Conservation (phyloP, 192 early-diverging fungal genomes). For the Backusella circina region DNA sequence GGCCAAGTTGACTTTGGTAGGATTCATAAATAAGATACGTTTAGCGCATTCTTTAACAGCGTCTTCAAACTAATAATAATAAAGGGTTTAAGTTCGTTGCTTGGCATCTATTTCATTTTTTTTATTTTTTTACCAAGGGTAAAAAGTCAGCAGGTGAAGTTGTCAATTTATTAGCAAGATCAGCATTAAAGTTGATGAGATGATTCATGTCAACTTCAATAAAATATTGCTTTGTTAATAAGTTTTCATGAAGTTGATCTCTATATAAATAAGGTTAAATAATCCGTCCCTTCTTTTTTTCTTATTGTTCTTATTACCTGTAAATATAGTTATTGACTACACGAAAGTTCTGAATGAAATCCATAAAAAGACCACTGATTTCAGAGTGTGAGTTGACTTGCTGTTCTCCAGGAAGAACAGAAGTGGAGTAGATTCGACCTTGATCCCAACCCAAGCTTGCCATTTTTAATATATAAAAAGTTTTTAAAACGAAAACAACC, state of each 20-base stretch:
- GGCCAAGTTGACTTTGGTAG: constrained; percentile 38
- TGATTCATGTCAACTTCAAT: constrained; percentile 89
- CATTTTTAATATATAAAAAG: constrained; percentile 24
- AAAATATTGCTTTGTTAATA: constrained; percentile 68
- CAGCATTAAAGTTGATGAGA: constrained; percentile 79
- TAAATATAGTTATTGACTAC: constrained; percentile 84
- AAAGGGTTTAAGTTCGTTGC: not conserved
- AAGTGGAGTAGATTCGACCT: constrained; percentile 70
- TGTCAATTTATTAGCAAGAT: constrained; percentile 75
- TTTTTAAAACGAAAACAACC: too few relatives aligned
- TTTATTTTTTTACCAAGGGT: constrained; percentile 60
- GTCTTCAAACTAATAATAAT: constrained; percentile 71
- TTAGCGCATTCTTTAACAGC: constrained; percentile 77
- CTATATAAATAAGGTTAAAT: constrained; percentile 33
- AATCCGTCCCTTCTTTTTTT: not conserved
- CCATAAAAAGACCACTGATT: constrained; percentile 65
- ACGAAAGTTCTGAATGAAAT: constrained; percentile 86
- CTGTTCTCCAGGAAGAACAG: constrained; percentile 59
- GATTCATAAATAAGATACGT: constrained; percentile 59
- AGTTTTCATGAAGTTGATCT: constrained; percentile 89
- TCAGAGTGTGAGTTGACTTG: constrained; percentile 52
- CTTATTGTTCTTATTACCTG: constrained; percentile 46
- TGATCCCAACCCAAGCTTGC: constrained; percentile 79
- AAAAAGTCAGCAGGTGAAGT: constrained; percentile 78
- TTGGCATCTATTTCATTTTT: not conserved